Conservation (phyloP, 257 asterid species). For the Nicotiana tomentosiformis region DNA sequence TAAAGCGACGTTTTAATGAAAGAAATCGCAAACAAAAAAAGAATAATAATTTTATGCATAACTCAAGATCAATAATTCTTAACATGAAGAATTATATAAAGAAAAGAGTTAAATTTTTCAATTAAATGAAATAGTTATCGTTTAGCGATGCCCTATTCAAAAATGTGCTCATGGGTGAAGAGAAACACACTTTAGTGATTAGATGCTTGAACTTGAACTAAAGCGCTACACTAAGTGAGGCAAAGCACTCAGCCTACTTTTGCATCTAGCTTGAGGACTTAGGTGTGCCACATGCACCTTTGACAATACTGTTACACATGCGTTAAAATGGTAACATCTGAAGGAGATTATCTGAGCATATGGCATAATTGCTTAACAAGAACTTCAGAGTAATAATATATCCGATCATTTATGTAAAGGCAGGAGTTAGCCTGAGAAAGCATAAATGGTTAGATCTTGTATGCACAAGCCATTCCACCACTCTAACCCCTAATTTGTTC, state of each 20-base stretch:
- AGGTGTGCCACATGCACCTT: neutral
- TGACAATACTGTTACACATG: neutral
- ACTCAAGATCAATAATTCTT: neutral
- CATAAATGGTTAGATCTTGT: neutral
- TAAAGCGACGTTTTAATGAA: neutral
- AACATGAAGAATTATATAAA: neutral
- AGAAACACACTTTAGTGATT: neutral
- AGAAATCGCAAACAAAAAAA: neutral
- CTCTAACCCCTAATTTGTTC: neutral
- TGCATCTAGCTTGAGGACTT: neutral
- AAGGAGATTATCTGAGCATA: neutral
- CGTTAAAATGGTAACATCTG: neutral
- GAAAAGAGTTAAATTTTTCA: neutral
- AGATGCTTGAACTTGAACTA: neutral
- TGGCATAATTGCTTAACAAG: neutral
- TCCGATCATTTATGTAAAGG: neutral
- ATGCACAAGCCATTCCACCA: neutral
- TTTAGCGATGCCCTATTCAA: neutral
- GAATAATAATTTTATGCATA: neutral
- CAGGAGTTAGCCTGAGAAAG: neutral
- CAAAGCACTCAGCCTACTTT: neutral
- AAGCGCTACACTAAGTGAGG: neutral
- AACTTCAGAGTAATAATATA: neutral
- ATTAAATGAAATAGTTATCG: neutral
- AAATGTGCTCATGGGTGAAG: neutral